Evolutionary conservation across 441 rosid genomes (phyloP).

Genomic region (Populus trichocarpa): DNA sequence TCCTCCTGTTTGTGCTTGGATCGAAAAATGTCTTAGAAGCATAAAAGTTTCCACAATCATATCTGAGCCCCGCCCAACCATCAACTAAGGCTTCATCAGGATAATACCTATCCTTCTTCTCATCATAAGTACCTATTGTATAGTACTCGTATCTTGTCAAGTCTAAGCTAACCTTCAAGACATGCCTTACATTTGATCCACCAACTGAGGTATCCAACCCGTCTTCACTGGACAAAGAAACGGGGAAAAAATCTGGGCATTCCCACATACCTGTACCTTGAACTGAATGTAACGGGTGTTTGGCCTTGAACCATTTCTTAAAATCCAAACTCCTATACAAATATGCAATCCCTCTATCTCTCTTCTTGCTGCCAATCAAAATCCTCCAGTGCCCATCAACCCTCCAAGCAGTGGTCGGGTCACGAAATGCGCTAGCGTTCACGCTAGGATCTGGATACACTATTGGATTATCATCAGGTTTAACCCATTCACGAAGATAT

Average conservation of each 20-base stretch:
- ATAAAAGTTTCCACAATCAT: conserved; percentile 78
- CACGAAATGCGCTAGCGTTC: conserved; percentile 76
- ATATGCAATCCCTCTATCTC: conserved; percentile 52
- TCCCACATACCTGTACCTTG: conserved; percentile 70
- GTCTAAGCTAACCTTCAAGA: conserved; percentile 74
- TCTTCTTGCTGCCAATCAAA: conserved; percentile 50
- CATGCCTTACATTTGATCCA: conserved; percentile 41
- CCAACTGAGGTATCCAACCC: conserved; percentile 50
- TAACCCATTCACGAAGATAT: conserved; percentile 70
- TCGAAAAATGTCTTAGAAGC: conserved; percentile 90
- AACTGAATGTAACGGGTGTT: conserved; percentile 58
- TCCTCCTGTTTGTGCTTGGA: conserved; percentile 47
- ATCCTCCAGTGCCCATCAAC: conserved; percentile 57
- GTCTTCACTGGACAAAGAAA: conserved; percentile 23
- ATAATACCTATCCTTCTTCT: conserved; percentile 37
- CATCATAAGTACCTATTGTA: conserved; percentile 55
- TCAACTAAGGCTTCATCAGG: conserved; percentile 51
- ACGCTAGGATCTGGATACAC: conserved; percentile 36
- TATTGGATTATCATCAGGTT: conserved; percentile 72
- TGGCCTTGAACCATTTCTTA: conserved; percentile 55
- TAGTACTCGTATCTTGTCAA: conserved; percentile 72
- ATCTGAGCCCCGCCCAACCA: conserved; percentile 78
- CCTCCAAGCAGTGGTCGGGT: conserved; percentile 89
- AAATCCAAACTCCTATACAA: conserved; percentile 68
- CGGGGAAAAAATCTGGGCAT: conserved; percentile 84